Evolutionary conservation across 2,329 filamentous ascomycete species (phyloP).

Genomic region (Penicillium sp.): DNA sequence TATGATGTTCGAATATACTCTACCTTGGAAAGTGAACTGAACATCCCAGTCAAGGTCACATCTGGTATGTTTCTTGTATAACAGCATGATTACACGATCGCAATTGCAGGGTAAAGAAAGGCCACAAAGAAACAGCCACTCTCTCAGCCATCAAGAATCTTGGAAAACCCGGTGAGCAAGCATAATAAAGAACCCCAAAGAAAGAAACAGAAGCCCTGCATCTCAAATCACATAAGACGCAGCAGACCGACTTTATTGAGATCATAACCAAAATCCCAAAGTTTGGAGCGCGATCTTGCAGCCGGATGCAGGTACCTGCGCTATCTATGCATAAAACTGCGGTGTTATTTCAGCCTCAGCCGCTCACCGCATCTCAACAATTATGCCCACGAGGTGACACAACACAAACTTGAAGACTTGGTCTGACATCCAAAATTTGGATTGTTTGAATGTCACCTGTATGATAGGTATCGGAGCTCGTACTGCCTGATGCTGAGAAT

Average conservation of each 20-base stretch:
- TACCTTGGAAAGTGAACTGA: neutral
- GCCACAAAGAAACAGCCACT: neutral
- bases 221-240: constrained; percentile 8
- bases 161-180: constrained; percentile 3
- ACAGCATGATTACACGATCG: neutral
- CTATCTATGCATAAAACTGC: constrained; percentile 8
- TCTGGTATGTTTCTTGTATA: neutral
- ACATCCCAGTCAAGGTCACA: neutral
- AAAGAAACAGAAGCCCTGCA: neutral
- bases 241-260: constrained; percentile 14
- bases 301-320: constrained; percentile 22
- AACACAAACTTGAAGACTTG: constrained; percentile 1
- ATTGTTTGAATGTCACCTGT: neutral
- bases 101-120: neutral
- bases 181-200: neutral
- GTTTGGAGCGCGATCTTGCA: constrained; percentile 12
- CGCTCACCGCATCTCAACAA: constrained; percentile 4
- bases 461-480: neutral
- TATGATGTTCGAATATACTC: too few relatives aligned
- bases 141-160: neutral
- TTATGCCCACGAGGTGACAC: constrained; percentile 16
- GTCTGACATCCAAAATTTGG: neutral
- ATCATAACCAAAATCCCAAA: constrained; percentile 6
- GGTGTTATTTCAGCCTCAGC: constrained; percentile 17
- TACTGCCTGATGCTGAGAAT: neutral